Percentiles rank a stretch among this genome's conserved stretches.
Evolutionary conservation across 202 grass and related monocot species (phyloP).

Genomic region (Saccharum hybrid): DNA sequence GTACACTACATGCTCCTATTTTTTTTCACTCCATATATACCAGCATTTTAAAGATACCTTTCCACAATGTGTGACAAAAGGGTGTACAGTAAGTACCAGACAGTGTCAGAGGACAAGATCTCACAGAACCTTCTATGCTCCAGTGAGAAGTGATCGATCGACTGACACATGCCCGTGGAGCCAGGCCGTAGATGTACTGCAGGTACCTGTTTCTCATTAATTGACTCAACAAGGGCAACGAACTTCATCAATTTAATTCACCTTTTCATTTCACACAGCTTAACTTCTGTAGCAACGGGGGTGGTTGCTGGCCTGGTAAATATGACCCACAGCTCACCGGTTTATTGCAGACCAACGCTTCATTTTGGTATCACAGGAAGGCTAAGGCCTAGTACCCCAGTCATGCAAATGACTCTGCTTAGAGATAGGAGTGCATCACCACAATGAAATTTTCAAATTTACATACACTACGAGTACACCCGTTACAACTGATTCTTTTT

Average conservation of each 20-base stretch:
- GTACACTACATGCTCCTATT: conserved; percentile 19
- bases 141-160: conserved; percentile 38
- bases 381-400: background rate
- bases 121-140: conserved; percentile 50
- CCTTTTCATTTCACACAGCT: conserved; percentile 37
- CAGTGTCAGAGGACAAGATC: conserved; percentile 51
- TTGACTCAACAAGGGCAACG: conserved; percentile 54
- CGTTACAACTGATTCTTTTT: background rate
- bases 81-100: conserved; percentile 12
- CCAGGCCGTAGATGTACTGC: conserved; percentile 36
- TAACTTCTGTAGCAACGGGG: background rate
- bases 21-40: background rate
- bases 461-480: background rate
- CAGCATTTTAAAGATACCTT: conserved; percentile 32
- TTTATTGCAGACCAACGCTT: conserved; percentile 44
- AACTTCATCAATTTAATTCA: conserved; percentile 48
- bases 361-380: conserved; percentile 31
- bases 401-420: conserved; percentile 17
- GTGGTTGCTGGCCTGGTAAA: conserved; percentile 30
- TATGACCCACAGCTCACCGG: conserved; percentile 6
- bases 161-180: conserved; percentile 46
- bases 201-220: conserved; percentile 51
- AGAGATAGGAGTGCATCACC: conserved; percentile 9
- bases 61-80: conserved; percentile 27
- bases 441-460: background rate